A percentile compares a stretch with the other conserved stretches of the same genome.
Evolutionary conservation across 1,139 yeast species (phyloP).

Genomic region (Candida sojae): DNA sequence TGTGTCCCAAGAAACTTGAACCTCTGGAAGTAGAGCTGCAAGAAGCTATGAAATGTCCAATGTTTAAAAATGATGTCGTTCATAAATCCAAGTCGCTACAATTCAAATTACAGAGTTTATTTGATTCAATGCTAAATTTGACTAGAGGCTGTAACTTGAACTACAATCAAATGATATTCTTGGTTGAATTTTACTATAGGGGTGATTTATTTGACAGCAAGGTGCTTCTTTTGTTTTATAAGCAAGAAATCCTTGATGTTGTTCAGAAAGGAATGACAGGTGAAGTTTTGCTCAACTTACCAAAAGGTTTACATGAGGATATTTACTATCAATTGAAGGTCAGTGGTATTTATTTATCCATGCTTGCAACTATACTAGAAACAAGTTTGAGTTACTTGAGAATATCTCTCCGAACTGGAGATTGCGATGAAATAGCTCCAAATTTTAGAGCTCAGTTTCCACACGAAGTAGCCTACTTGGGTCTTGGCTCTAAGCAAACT

Average conservation of each 20-base stretch:
- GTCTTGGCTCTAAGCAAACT: slow-evolving; percentile 19
- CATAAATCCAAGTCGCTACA: slow-evolving; percentile 4
- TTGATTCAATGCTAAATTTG: slow-evolving; percentile 27
- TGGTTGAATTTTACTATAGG: slow-evolving; percentile 35
- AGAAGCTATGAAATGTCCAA: not conserved
- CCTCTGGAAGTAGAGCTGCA: not conserved
- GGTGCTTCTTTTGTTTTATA: slow-evolving; percentile 27
- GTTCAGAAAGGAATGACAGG: slow-evolving; percentile 19
- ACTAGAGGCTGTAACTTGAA: slow-evolving; percentile 25
- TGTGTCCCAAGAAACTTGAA: not conserved
- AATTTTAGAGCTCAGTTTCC: slow-evolving; percentile 29
- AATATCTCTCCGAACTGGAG: slow-evolving; percentile 14
- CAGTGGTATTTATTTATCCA: slow-evolving; percentile 31
- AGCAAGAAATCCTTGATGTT: slow-evolving; percentile 24
- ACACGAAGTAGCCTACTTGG: slow-evolving; percentile 20
- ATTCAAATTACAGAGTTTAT: slow-evolving; percentile 21
- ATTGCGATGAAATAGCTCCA: slow-evolving; percentile 13
- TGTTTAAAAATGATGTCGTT: not conserved
- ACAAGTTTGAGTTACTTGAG: slow-evolving; percentile 30
- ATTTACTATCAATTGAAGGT: slow-evolving; percentile 11
- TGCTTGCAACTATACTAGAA: slow-evolving; percentile 35
- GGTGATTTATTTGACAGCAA: slow-evolving; percentile 21
- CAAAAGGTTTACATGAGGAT: slow-evolving; percentile 7
- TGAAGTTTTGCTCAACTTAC: slow-evolving; percentile 16
- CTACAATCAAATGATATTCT: slow-evolving; percentile 31